Evolutionary conservation across 2,329 filamentous ascomycete genomes (phyloP).

Genomic region (Calonectria hongkongensis): DNA sequence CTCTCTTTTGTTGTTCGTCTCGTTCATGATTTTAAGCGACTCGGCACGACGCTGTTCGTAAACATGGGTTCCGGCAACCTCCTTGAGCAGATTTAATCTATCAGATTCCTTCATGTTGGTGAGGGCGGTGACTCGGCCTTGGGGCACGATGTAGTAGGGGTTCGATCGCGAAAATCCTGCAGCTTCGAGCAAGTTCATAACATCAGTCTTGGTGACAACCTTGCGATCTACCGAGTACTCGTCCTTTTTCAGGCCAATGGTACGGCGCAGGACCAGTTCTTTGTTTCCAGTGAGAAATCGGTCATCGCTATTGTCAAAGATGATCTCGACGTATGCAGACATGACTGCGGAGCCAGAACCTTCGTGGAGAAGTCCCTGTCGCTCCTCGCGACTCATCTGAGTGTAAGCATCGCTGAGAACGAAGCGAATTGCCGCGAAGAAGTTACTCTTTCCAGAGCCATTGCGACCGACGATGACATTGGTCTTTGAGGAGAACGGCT

Average conservation of each 20-base stretch:
- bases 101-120: constrained; percentile 99
- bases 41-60: constrained; percentile 95
- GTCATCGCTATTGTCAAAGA: constrained; percentile 98
- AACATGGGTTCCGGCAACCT: constrained; percentile 98
- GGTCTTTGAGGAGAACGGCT: constrained; percentile 96
- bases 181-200: constrained; percentile 95
- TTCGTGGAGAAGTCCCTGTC: constrained; percentile 96
- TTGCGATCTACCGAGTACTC: constrained; percentile 99
- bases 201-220: constrained; percentile 94
- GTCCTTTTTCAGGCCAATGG: constrained; percentile 98
- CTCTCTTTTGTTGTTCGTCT: constrained; percentile 93
- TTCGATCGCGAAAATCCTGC: constrained; percentile 98
- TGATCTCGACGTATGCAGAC: constrained; percentile 99
- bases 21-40: constrained; percentile 96
- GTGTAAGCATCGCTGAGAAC: constrained; percentile 98
- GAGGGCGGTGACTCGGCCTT: constrained; percentile 94
- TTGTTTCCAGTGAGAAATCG: constrained; percentile 95
- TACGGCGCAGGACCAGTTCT: constrained; percentile 92
- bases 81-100: constrained; percentile 91
- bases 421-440: constrained; percentile 99
- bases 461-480: constrained; percentile 99
- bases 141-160: constrained; percentile 99
- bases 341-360: constrained; percentile 98
- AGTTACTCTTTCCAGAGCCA: constrained; percentile 99
- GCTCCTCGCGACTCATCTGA: constrained; percentile 95